A percentile compares a stretch with the other conserved stretches of the same genome.
Evolutionary conservation across 2,329 filamentous ascomycete genomes (phyloP).

Genomic region (Nakataea oryzae): DNA sequence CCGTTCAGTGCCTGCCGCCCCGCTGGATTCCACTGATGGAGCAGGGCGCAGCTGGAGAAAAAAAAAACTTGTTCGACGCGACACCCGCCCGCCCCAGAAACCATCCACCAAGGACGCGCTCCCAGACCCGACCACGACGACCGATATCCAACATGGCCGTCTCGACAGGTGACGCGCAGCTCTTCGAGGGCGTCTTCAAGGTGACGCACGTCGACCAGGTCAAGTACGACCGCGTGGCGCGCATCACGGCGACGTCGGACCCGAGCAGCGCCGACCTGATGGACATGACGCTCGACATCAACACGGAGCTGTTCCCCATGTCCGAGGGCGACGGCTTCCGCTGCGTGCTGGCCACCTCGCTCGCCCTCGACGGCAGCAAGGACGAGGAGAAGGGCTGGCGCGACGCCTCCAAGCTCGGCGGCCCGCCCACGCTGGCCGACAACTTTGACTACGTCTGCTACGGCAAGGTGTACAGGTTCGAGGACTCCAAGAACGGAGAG

Average conservation of each 20-base stretch:
- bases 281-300: conserved; percentile 76
- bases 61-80: conserved; percentile 4
- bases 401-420: conserved; percentile 48
- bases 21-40: background rate
- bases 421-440: conserved; percentile 57
- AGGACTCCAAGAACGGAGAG: conserved; percentile 67
- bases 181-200: conserved; percentile 88
- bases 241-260: conserved; percentile 72
- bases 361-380: conserved; percentile 77
- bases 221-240: conserved; percentile 93
- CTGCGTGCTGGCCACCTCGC: conserved; percentile 72
- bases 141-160: conserved; percentile 26
- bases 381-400: conserved; percentile 74
- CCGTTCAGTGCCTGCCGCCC: background rate
- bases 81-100: background rate
- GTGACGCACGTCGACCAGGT: conserved; percentile 68
- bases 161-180: conserved; percentile 71
- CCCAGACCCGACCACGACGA: background rate
- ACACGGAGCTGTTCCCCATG: conserved; percentile 82
- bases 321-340: conserved; percentile 64
- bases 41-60: background rate
- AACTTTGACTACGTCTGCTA: conserved; percentile 83
- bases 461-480: conserved; percentile 82
- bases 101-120: background rate
- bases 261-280: conserved; percentile 43